These are phyloP conservation scores for Fragaria ananassa DNA, from an alignment of 306 rosid genomes.

Conservation along the genomic window DNA sequence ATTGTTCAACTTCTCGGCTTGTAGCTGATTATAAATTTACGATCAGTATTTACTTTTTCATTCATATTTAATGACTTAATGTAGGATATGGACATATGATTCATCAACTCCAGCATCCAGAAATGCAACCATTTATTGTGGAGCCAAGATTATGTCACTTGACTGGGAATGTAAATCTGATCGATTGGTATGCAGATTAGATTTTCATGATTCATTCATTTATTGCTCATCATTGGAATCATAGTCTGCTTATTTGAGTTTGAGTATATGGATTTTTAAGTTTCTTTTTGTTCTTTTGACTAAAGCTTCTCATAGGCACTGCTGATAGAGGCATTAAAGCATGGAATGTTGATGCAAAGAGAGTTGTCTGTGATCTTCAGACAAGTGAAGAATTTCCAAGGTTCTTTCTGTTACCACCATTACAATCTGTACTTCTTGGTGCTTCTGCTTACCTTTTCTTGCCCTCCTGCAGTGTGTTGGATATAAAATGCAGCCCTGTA, in stretches of 20 bases:
- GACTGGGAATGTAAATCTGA: conserved; percentile 99
- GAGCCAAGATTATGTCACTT: conserved; percentile 82
- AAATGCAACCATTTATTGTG: conserved; percentile 97
- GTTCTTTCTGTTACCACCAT: conserved; percentile 37
- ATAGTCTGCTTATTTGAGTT: conserved; percentile 18
- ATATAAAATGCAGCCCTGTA: conserved; percentile 94
- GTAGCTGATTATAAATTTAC: conserved; percentile 16
- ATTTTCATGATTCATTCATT: conserved; percentile 9
- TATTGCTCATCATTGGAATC: conserved; percentile 20
- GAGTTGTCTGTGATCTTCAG: conserved; percentile 94
- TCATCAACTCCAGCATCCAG: conserved; percentile 83
- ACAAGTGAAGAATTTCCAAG: conserved; percentile 80
- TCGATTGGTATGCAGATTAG: conserved; percentile 71
- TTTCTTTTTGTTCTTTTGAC: conserved; percentile 36
- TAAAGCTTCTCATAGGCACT: conserved; percentile 95
- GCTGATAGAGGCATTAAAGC: conserved; percentile 91
- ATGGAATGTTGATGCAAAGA: conserved; percentile 95
- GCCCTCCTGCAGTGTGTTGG: conserved; percentile 68
- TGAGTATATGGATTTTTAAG: conserved; percentile 26
- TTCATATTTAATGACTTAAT: conserved; percentile 21
- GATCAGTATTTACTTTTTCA: conserved; percentile 14
- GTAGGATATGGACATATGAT: conserved; percentile 95
- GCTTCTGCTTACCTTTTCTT: conserved; percentile 18
- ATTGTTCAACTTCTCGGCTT: conserved; percentile 16
- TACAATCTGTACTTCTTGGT: conserved; percentile 14